Evolutionary conservation across 305 asterid species (phyloP), one percentile per base, ranked within the genome.

Genomic region (Fraxinus albicans): DNA sequence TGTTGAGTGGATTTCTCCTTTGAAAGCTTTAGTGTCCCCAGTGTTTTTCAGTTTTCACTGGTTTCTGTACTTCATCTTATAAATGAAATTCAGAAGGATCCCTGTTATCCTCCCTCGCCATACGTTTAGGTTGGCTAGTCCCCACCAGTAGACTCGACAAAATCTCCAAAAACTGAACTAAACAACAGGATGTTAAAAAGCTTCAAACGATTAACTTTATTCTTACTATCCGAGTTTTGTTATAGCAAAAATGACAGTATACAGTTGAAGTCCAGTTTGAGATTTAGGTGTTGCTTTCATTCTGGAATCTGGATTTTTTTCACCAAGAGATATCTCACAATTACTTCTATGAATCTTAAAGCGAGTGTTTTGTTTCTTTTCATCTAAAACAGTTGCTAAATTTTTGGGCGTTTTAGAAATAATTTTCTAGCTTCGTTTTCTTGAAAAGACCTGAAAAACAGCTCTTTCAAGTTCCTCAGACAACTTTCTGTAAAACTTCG

Each of bases 211-310:
- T 17, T 6, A 5, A 53, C 60, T 47, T 44, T 47, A 4, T 50
- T 50, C 60, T 50, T 50, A 50, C 8, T 53, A 55, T 78, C 34
- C 80, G 60, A 58, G 73, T 25, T 83, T 73, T 27, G 69, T 60
- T 70, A 72, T 83, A 29, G 83, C 3, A 42, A 73, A 83, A 83
- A 74, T 79, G 86, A 79, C 81, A 83, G 83, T 7, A 4, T 63
- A 74, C 83, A 79, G 35, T 65, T 31, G 17, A 42, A 42, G 53
- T 42, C 53, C 53, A 10, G 80, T 83, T 63, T 69, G 69, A 83
- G 42, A 40, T 15, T 83, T 80, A 74, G 86, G 58, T 60, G 53
- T 76, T 77, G 27, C 77, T 79, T 76, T 70, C 65, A 27, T 84
- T 81, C 77, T 69, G 77, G 38, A 29, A 29, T 29, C 31, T 29